Conservation (phyloP, 1,284 basidiomycete species). For the Marasmius tenuissimus region DNA sequence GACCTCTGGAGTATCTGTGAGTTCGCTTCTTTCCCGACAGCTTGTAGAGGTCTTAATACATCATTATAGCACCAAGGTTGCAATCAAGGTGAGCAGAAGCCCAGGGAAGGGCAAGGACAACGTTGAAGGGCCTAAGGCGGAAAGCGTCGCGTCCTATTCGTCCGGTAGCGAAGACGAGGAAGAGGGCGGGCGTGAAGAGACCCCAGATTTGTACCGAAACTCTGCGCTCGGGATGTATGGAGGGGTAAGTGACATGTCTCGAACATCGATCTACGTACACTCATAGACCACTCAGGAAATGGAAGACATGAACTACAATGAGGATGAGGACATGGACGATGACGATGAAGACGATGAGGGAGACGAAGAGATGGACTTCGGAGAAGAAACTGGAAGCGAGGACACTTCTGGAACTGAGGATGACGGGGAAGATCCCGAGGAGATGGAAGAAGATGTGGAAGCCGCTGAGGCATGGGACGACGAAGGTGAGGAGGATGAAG, state of each 20-base stretch:
- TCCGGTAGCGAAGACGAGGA: constrained; percentile 69
- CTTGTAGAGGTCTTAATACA: constrained; percentile 8
- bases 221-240: constrained; percentile 96
- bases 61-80: constrained; percentile 78
- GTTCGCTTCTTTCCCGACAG: constrained; percentile 27
- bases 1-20: constrained; percentile 88
- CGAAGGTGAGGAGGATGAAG: constrained; percentile 64
- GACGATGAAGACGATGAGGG: constrained; percentile 79
- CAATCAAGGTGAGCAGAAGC: constrained; percentile 93
- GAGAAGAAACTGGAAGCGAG: constrained; percentile 78
- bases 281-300: constrained; percentile 57
- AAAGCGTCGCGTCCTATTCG: constrained; percentile 56
- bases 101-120: constrained; percentile 71
- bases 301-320: constrained; percentile 67
- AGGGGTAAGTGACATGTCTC: constrained; percentile 56
- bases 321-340: constrained; percentile 81
- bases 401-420: constrained; percentile 74
- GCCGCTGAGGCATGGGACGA: constrained; percentile 66
- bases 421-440: constrained; percentile 58
- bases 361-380: constrained; percentile 87
- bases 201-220: constrained; percentile 94
- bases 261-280: too few species aligned
- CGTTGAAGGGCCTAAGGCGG: constrained; percentile 47
- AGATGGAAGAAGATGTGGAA: constrained; percentile 60
- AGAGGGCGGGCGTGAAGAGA: constrained; percentile 68